These are phyloP conservation scores for Dysphania ambrosioides DNA, from an alignment of 148 eudicot genomes.

Conservation along the genomic window DNA sequence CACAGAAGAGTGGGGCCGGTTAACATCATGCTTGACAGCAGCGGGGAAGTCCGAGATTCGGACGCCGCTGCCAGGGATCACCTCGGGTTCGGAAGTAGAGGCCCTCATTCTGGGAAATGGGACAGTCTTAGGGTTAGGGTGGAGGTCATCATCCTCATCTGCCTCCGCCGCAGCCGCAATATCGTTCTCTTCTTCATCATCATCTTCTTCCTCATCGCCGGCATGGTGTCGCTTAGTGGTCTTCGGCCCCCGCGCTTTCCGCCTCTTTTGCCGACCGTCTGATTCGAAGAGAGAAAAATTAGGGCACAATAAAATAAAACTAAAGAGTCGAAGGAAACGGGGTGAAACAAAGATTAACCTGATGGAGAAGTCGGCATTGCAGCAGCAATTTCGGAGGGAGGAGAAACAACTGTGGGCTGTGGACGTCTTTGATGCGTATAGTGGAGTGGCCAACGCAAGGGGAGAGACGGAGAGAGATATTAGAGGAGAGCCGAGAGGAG, in stretches of 20 bases:
- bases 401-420: constrained; percentile 21
- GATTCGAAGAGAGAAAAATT: neutral
- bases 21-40: constrained; percentile 47
- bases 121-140: constrained; percentile 37
- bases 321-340: neutral
- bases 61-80: constrained; percentile 43
- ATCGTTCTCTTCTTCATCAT: constrained; percentile 51
- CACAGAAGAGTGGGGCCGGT: constrained; percentile 56
- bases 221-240: constrained; percentile 45
- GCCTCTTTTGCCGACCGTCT: constrained; percentile 72
- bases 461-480: neutral
- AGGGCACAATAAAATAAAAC: neutral
- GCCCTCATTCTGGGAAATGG: constrained; percentile 19
- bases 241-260: constrained; percentile 49
- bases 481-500: neutral
- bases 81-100: constrained; percentile 42
- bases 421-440: constrained; percentile 27
- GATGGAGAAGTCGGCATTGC: constrained; percentile 81
- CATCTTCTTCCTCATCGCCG: constrained; percentile 40
- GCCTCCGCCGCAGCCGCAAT: constrained; percentile 39
- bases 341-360: constrained; percentile 33
- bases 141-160: constrained; percentile 48
- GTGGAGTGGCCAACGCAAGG: neutral
- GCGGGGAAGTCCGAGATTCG: constrained; percentile 62
- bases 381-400: constrained; percentile 23